Conservation (phyloP, 331 rosid species). For the Dryas integrifolia region DNA sequence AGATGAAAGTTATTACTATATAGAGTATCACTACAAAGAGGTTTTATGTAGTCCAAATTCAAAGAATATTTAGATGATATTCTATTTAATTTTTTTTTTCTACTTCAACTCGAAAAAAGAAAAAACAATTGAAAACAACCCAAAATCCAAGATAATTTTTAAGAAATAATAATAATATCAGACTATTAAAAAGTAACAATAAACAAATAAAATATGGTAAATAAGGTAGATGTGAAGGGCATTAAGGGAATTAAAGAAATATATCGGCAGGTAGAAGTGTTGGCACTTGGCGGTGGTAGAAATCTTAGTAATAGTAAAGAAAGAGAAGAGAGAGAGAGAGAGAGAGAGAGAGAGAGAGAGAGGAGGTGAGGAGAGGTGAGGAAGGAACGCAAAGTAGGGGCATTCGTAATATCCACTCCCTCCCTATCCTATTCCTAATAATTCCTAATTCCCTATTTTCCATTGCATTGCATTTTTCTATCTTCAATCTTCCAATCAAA, state of each 20-base stretch:
- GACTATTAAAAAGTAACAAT: neutral
- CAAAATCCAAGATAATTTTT: no score
- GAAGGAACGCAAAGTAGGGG: constrained; percentile 5
- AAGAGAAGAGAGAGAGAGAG: neutral
- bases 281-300: constrained; percentile 6
- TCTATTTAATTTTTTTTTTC: no score
- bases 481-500: neutral
- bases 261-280: neutral
- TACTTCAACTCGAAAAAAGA: no score
- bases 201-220: no score
- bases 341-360: no score
- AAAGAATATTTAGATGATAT: no score
- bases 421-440: constrained; percentile 30
- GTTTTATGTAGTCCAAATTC: no score
- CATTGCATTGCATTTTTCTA: neutral
- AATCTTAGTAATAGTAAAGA: neutral
- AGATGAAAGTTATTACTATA: no score
- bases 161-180: no score
- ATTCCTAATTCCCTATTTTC: neutral
- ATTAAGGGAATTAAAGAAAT: neutral
- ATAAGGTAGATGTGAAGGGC: neutral
- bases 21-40: no score
- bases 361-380: neutral
- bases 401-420: constrained; percentile 51
- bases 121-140: no score